These are phyloP conservation scores for Microdochium trichocladiopsis DNA, from an alignment of 2,329 filamentous ascomycete species.

Conservation along the genomic window DNA sequence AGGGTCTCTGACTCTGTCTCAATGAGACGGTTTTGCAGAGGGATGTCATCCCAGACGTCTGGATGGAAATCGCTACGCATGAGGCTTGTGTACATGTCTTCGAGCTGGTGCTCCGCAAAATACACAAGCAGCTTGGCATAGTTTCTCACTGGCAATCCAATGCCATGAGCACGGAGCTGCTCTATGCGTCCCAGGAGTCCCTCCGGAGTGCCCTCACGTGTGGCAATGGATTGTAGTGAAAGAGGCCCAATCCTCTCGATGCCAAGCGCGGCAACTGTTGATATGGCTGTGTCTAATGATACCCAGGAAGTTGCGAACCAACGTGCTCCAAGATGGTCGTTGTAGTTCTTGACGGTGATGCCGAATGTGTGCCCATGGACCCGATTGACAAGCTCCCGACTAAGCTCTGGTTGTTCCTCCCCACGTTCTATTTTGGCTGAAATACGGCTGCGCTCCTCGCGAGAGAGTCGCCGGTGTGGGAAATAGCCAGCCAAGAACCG, in stretches of 20 bases:
- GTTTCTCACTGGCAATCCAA: constrained; percentile 53
- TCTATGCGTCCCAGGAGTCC: constrained; percentile 52
- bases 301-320: constrained; percentile 72
- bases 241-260: constrained; percentile 66
- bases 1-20: constrained; percentile 23
- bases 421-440: background rate
- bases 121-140: constrained; percentile 61
- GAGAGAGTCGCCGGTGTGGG: constrained; percentile 25
- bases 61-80: constrained; percentile 45
- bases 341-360: constrained; percentile 41
- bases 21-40: constrained; percentile 31
- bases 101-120: constrained; percentile 53
- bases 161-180: constrained; percentile 53
- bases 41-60: constrained; percentile 43
- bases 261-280: constrained; percentile 62
- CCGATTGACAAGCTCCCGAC: constrained; percentile 27
- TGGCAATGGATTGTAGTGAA: constrained; percentile 69
- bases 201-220: constrained; percentile 50
- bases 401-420: constrained; percentile 11
- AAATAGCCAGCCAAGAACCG: constrained; percentile 39
- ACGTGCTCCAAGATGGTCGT: constrained; percentile 67
- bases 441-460: constrained; percentile 2
- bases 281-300: constrained; percentile 63
- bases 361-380: constrained; percentile 30
- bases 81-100: constrained; percentile 36